Conservation (phyloP, 1,284 basidiomycete genomes). For the Ustilago trichophora region DNA sequence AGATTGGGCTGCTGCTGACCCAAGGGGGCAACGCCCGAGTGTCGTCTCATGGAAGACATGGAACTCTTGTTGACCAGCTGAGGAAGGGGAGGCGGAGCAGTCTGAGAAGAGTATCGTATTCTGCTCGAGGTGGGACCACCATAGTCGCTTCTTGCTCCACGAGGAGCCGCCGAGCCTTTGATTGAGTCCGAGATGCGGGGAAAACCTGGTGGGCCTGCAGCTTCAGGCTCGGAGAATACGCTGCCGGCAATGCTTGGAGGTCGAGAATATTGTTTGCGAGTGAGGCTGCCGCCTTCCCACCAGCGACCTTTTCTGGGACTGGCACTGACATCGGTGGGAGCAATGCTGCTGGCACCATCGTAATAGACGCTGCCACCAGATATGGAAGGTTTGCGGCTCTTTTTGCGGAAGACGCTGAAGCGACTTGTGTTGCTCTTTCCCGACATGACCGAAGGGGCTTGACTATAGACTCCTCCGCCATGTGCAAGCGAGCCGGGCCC, state of each 20-base stretch:
- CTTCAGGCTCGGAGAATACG: conserved; percentile 56
- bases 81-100: conserved; percentile 37
- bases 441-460: conserved; percentile 44
- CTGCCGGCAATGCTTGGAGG: conserved; percentile 55
- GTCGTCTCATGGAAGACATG: conserved; percentile 17
- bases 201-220: conserved; percentile 12
- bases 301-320: conserved; percentile 40
- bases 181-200: conserved; percentile 22
- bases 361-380: conserved; percentile 45
- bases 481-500: conserved; percentile 24
- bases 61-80: conserved; percentile 24
- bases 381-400: conserved; percentile 26
- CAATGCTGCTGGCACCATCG: conserved; percentile 44
- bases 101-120: conserved; percentile 15
- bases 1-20: conserved; percentile 46
- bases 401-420: conserved; percentile 48
- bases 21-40: conserved; percentile 46
- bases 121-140: conserved; percentile 28
- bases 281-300: conserved; percentile 52
- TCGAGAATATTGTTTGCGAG: conserved; percentile 33
- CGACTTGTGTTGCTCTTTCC: conserved; percentile 47
- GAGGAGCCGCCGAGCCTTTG: conserved; percentile 9
- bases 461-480: conserved; percentile 10
- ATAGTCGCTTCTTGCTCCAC: conserved; percentile 47
- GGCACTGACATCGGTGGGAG: conserved; percentile 25